A percentile compares a stretch with the other conserved stretches of the same genome.
Conservation (phyloP, 768 basidiomycete species). For the Clitopilus hobsonii region DNA sequence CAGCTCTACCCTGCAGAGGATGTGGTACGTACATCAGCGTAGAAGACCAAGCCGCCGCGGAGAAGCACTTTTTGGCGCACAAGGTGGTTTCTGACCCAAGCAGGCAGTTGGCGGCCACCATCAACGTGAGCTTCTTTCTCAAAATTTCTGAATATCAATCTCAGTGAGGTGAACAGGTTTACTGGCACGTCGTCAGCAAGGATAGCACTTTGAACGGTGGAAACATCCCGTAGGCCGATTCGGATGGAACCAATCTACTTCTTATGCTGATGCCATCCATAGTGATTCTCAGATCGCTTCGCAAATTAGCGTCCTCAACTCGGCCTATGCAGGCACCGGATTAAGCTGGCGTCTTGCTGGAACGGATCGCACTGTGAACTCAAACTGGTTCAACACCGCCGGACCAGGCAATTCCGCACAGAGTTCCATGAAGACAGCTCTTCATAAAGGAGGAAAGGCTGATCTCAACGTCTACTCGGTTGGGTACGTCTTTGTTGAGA, state of each 20-base stretch:
- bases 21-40: constrained; percentile 10
- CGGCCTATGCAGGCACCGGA: constrained; percentile 29
- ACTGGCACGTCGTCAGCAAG: constrained; percentile 29
- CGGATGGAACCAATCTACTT: background rate
- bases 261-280: background rate
- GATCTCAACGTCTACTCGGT: constrained; percentile 49
- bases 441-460: constrained; percentile 34
- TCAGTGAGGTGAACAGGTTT: constrained; percentile 3
- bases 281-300: constrained; percentile 28
- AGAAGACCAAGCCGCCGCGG: constrained; percentile 8
- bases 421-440: constrained; percentile 43
- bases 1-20: background rate
- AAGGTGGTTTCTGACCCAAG: background rate
- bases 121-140: background rate
- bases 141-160: background rate
- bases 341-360: constrained; percentile 34
- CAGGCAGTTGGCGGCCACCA: background rate
- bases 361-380: constrained; percentile 39
- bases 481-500: constrained; percentile 30
- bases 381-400: constrained; percentile 42
- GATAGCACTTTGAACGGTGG: constrained; percentile 29
- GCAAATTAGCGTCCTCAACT: constrained; percentile 40
- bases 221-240: constrained; percentile 31
- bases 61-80: constrained; percentile 11
- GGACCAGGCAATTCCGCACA: constrained; percentile 30